Conservation (phyloP, 2,329 filamentous ascomycete genomes). For the Pseudocercospora musae region DNA sequence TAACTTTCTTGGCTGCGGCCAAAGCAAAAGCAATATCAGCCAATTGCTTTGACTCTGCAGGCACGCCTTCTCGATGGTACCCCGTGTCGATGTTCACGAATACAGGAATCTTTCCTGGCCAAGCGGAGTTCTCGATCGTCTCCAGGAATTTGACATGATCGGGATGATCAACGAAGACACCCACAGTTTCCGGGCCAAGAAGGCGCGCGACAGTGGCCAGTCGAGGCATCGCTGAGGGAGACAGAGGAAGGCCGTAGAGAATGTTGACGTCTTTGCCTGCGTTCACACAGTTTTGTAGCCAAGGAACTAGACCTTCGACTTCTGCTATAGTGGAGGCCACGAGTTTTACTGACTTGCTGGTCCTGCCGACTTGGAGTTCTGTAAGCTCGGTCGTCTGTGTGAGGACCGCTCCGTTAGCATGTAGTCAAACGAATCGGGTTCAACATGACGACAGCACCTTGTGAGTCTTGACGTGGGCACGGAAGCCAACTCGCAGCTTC, state of each 20-base stretch:
- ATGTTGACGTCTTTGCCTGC: slow-evolving; percentile 59
- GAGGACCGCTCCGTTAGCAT: not conserved
- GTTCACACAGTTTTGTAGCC: slow-evolving; percentile 56
- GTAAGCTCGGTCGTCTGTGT: slow-evolving; percentile 65
- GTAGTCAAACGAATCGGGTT: not conserved
- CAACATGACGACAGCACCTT: slow-evolving; percentile 52
- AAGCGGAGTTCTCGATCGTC: slow-evolving; percentile 43
- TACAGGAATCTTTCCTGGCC: slow-evolving; percentile 50
- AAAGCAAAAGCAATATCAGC: slow-evolving; percentile 49
- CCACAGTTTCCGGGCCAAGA: slow-evolving; percentile 57
- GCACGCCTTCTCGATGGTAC: slow-evolving; percentile 66
- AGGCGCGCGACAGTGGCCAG: slow-evolving; percentile 55
- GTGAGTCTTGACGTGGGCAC: slow-evolving; percentile 80
- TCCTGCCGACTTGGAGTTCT: slow-evolving; percentile 64
- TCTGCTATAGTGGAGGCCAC: slow-evolving; percentile 74
- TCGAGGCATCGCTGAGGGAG: slow-evolving; percentile 58
- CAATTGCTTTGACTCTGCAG: slow-evolving; percentile 49
- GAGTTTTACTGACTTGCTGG: slow-evolving; percentile 54
- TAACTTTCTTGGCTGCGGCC: slow-evolving; percentile 40
- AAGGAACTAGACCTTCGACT: slow-evolving; percentile 62
- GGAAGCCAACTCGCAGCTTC: slow-evolving; percentile 61
- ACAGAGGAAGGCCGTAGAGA: slow-evolving; percentile 69
- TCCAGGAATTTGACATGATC: slow-evolving; percentile 56
- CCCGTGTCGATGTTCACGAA: slow-evolving; percentile 76
- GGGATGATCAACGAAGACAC: slow-evolving; percentile 67